These are phyloP conservation scores for Phyllosticta citrichinensis DNA, from an alignment of 2,329 filamentous ascomycete genomes.

Conservation along the genomic window DNA sequence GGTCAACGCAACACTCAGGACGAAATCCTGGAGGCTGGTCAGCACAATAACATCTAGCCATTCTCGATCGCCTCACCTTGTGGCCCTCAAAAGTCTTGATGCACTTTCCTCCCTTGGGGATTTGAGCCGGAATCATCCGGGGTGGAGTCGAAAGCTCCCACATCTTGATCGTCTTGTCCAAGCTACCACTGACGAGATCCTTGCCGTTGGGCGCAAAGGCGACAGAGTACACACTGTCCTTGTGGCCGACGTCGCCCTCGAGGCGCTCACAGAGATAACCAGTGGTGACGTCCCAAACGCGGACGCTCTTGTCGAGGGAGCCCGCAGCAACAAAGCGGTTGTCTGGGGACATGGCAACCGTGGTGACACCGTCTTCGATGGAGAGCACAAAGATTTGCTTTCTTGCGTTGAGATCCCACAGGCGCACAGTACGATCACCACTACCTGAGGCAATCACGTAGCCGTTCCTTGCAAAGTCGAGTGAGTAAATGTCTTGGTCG, in stretches of 20 bases:
- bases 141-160: conserved; percentile 80
- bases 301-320: conserved; percentile 92
- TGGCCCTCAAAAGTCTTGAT: conserved; percentile 96
- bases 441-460: conserved; percentile 91
- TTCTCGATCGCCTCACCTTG: conserved; percentile 50
- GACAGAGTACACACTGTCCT: conserved; percentile 93
- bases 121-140: conserved; percentile 53
- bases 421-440: conserved; percentile 84
- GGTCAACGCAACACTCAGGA: conserved; percentile 88
- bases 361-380: conserved; percentile 95
- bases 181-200: conserved; percentile 84
- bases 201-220: conserved; percentile 91
- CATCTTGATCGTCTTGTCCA: conserved; percentile 99
- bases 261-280: conserved; percentile 84
- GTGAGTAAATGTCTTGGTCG: conserved; percentile 95
- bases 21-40: conserved; percentile 63
- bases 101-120: conserved; percentile 79
- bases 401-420: conserved; percentile 89
- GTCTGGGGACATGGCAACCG: conserved; percentile 92
- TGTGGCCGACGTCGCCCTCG: conserved; percentile 88
- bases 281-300: conserved; percentile 86
- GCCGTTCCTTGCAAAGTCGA: conserved; percentile 90
- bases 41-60: not conserved
- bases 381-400: conserved; percentile 74
- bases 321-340: conserved; percentile 90